These are phyloP conservation scores for Wickerhamiella galacta DNA, from an alignment of 805 yeast species.

Conservation along the genomic window DNA sequence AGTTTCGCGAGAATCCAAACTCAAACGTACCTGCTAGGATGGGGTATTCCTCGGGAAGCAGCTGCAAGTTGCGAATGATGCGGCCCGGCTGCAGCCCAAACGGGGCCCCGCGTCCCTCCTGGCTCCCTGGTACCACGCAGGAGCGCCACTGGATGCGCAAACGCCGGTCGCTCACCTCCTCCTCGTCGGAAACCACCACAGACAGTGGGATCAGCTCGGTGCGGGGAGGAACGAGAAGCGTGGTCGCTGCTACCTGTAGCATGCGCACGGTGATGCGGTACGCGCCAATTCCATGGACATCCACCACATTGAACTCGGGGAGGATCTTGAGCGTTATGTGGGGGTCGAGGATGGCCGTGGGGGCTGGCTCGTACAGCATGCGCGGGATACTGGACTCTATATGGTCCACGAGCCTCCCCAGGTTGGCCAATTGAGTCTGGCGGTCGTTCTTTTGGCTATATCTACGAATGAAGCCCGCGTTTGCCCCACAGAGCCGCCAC, in stretches of 20 bases:
- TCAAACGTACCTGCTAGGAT: slow-evolving; percentile 23
- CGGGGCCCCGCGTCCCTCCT: too few species aligned
- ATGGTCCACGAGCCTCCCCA: slow-evolving; percentile 16
- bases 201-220: slow-evolving; percentile 15
- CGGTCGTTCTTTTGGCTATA: neutral
- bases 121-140: too few species aligned
- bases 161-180: slow-evolving; percentile 9
- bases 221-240: slow-evolving; percentile 18
- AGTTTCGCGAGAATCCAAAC: slow-evolving; percentile 17
- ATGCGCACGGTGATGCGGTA: slow-evolving; percentile 17
- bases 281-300: slow-evolving; percentile 16
- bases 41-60: slow-evolving; percentile 22
- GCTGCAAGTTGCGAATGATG: slow-evolving; percentile 15
- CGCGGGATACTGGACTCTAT: slow-evolving; percentile 16
- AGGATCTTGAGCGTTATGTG: slow-evolving; percentile 16
- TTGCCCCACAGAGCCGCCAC: too few species aligned
- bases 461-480: too few species aligned
- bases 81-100: slow-evolving; percentile 11
- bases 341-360: slow-evolving; percentile 16
- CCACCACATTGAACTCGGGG: slow-evolving; percentile 19
- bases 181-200: slow-evolving; percentile 6
- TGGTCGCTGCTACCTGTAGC: slow-evolving; percentile 16
- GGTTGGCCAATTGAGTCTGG: slow-evolving; percentile 18
- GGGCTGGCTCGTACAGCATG: slow-evolving; percentile 15
- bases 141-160: slow-evolving; percentile 14